Conservation (phyloP, 768 basidiomycete species). For the Coprinopsis cinerea region DNA sequence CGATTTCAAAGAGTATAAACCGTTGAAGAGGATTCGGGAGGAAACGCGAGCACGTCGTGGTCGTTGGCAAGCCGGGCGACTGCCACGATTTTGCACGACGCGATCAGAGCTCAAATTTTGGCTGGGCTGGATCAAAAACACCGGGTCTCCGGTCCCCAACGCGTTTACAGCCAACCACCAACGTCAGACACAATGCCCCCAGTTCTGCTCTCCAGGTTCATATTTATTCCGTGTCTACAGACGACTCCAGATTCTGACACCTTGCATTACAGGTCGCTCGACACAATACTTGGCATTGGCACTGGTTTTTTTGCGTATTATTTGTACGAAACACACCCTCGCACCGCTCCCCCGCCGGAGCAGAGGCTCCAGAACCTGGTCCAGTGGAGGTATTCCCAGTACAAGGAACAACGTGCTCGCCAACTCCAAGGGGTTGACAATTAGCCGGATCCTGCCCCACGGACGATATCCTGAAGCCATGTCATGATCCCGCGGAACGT, state of each 20-base stretch:
- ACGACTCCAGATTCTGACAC: constrained; percentile 7
- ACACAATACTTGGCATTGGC: constrained; percentile 70
- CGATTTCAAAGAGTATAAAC: not conserved
- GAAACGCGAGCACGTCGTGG: not conserved
- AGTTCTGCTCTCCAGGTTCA: constrained; percentile 48
- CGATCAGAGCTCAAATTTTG: constrained; percentile 8
- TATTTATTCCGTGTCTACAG: constrained; percentile 4
- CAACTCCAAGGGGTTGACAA: constrained; percentile 22
- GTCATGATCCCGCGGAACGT: constrained; percentile 48
- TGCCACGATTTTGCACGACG: no score
- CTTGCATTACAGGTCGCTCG: constrained; percentile 49
- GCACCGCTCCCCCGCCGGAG: constrained; percentile 54
- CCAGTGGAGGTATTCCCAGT: constrained; percentile 62
- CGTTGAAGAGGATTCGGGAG: not conserved
- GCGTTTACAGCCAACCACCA: constrained; percentile 3
- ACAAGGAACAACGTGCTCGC: constrained; percentile 24
- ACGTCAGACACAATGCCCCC: constrained; percentile 28
- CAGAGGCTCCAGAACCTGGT: constrained; percentile 50
- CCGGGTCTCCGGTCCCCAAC: constrained; percentile 5
- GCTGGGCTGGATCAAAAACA: constrained; percentile 11
- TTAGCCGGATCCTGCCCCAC: constrained; percentile 1
- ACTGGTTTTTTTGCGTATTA: constrained; percentile 77
- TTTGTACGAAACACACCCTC: constrained; percentile 75
- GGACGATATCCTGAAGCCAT: constrained; percentile 34
- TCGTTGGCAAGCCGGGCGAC: no score